A percentile compares a stretch with the other conserved stretches of the same genome.
Conservation (phyloP, 495 filamentous ascomycete genomes). For the Terfezia claveryi region DNA sequence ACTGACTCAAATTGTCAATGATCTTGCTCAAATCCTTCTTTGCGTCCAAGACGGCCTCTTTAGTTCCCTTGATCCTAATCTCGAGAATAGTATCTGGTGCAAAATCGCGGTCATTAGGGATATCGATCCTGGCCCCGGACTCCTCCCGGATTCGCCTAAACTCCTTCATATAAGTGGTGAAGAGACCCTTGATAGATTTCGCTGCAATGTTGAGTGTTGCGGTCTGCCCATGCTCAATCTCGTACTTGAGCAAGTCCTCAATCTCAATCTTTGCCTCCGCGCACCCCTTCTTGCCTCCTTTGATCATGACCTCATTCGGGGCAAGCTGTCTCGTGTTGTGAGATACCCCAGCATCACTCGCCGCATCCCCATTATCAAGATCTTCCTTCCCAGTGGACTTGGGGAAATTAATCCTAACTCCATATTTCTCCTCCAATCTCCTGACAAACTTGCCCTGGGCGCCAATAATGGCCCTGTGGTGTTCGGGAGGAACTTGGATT, state of each 20-base stretch:
- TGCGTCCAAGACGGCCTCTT: conserved; percentile 68
- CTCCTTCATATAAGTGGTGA: conserved; percentile 68
- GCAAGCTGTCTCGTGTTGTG: conserved; percentile 42
- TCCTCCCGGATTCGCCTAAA: conserved; percentile 70
- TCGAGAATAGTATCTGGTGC: conserved; percentile 44
- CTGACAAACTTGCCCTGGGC: conserved; percentile 15
- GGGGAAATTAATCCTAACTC: conserved; percentile 86
- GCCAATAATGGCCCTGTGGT: conserved; percentile 17
- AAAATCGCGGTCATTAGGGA: conserved; percentile 42
- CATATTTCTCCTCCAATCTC: conserved; percentile 38
- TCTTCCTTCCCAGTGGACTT: conserved; percentile 14
- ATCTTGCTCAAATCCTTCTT: conserved; percentile 75
- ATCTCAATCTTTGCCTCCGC: conserved; percentile 82
- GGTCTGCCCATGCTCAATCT: conserved; percentile 58
- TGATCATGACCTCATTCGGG: conserved; percentile 73
- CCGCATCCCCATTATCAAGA: conserved; percentile 42
- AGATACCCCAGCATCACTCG: conserved; percentile 42
- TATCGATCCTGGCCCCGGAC: conserved; percentile 72
- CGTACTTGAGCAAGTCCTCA: conserved; percentile 61
- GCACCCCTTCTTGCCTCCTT: conserved; percentile 74
- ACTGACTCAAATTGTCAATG: conserved; percentile 65
- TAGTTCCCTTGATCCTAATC: conserved; percentile 75
- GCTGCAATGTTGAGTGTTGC: conserved; percentile 66
- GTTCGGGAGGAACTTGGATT: conserved; percentile 13
- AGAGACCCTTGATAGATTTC: conserved; percentile 68